Evolutionary conservation across 2,329 filamentous ascomycete species (phyloP).

Genomic region (Cercospora canescens): DNA sequence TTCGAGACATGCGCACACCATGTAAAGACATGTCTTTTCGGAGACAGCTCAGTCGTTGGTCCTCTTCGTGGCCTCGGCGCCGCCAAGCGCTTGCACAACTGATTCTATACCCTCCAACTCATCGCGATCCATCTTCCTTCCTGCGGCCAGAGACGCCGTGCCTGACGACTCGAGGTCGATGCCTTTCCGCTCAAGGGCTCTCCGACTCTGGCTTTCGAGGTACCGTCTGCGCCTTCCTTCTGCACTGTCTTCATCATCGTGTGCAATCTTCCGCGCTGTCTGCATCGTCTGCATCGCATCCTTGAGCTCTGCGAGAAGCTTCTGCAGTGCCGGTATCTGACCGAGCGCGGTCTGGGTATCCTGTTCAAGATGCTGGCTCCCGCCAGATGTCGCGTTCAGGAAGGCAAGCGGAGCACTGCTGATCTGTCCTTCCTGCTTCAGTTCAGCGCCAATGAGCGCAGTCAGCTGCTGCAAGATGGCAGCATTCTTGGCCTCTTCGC

Average conservation of each 20-base stretch:
- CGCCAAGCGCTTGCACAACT: constrained; percentile 36
- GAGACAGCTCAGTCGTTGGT: background rate
- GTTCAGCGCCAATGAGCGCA: constrained; percentile 50
- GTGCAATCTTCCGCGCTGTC: constrained; percentile 34
- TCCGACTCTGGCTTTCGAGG: constrained; percentile 74
- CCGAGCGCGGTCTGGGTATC: constrained; percentile 77
- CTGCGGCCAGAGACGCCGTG: constrained; percentile 24
- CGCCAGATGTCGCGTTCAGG: constrained; percentile 49
- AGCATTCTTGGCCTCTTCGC: constrained; percentile 72
- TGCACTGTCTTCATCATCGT: constrained; percentile 45
- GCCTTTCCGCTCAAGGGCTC: constrained; percentile 73
- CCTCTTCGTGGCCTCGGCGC: constrained; percentile 19
- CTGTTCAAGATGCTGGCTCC: constrained; percentile 61
- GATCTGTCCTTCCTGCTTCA: constrained; percentile 12
- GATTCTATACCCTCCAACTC: constrained; percentile 41
- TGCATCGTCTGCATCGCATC: constrained; percentile 30
- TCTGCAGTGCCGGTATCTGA: constrained; percentile 77
- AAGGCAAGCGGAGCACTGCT: constrained; percentile 53
- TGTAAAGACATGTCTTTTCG: background rate
- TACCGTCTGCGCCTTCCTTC: constrained; percentile 75
- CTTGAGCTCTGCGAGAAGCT: constrained; percentile 64
- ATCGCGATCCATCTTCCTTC: constrained; percentile 33
- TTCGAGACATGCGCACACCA: background rate
- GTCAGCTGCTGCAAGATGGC: constrained; percentile 67
- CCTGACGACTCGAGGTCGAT: constrained; percentile 54